Base-by-base conservation (phyloP, 2,329 filamentous ascomycete species). In the Claviceps humidiphila region DNA sequence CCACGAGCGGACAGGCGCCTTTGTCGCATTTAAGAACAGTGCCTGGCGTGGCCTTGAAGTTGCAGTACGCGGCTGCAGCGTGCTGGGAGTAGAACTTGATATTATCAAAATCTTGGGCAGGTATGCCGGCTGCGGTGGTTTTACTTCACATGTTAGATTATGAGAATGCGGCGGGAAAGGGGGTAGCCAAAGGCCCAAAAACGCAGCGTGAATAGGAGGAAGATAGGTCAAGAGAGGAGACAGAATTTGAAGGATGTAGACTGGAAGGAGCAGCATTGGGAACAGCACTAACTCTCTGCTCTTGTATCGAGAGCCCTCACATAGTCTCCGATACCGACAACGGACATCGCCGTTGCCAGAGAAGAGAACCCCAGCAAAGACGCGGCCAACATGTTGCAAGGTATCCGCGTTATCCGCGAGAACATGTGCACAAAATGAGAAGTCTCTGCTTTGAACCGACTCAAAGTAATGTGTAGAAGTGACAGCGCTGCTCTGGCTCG, bases 41-140 rank as follows among this genome's bases (percentile, higher is more conserved):
- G 34, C 74, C 74, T 1, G 66, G 57, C 1, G 63, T 41, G 11
- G 59, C 64, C 2, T 71, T 61, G 50, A 63, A 69, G 63, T 80
- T 80, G 68, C 78, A 81, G 63, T 78, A 78, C 2, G 72, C 67
- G 3, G 76, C 74, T 2, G 66, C 71, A 3, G 76, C 65, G 57
- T 77, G 77, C 62, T 81, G 71, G 34, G 70, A 67, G 57, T 71
- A 80, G 59, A 74, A 73, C 49, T 68, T 59, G 55, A 80, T 66
- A 53, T 66, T 67, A 54, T 26, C 11, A 9, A 46, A 37, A 8
- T 34, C 44, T 9, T 60, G 54, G 2, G 56, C 39, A 6, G 66
- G 65, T 48, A 70, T 59, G 4, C 56, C 14, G 17, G 39, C 47
- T 53, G 37, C 40, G 5, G 5, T 20, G 24, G 24, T 42, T 37